A percentile compares a stretch with the other conserved stretches of the same genome.
phyloP scores from a whole-genome alignment of 257 asterid genomes.

The Agastache rugosa region DNA sequence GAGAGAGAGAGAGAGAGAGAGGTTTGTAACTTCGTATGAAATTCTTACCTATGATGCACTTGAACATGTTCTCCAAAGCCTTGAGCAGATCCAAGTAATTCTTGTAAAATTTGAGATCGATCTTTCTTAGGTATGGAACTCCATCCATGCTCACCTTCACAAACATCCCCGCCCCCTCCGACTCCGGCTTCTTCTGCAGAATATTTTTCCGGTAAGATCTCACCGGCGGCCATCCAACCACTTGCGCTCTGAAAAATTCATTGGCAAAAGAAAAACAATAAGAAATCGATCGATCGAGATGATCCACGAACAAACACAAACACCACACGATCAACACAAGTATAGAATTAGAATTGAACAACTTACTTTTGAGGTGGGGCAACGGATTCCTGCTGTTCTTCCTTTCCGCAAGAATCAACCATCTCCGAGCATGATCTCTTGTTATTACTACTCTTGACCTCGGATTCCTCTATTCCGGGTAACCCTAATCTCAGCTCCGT shows the following conservation, averaged over 20 bases:
- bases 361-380: constrained; percentile 74
- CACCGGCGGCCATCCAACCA: constrained; percentile 98
- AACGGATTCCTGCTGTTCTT: constrained; percentile 30
- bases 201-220: constrained; percentile 73
- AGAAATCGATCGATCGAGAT: not conserved
- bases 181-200: constrained; percentile 47
- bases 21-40: not conserved
- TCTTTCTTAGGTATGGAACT: constrained; percentile 86
- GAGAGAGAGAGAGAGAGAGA: not conserved
- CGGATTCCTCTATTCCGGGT: constrained; percentile 68
- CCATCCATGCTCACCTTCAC: constrained; percentile 99
- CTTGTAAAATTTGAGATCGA: constrained; percentile 69
- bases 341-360: not conserved
- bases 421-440: constrained; percentile 72
- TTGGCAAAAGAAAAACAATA: not conserved
- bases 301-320: not conserved
- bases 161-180: constrained; percentile 67
- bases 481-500: constrained; percentile 78
- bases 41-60: constrained; percentile 67
- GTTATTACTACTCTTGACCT: constrained; percentile 40
- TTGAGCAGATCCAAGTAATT: constrained; percentile 71
- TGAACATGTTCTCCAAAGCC: constrained; percentile 81
- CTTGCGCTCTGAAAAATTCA: constrained; percentile 55
- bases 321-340: not conserved
- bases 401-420: constrained; percentile 34